phyloP scores from a whole-genome alignment of 257 asterid species.

The Plantago major region DNA sequence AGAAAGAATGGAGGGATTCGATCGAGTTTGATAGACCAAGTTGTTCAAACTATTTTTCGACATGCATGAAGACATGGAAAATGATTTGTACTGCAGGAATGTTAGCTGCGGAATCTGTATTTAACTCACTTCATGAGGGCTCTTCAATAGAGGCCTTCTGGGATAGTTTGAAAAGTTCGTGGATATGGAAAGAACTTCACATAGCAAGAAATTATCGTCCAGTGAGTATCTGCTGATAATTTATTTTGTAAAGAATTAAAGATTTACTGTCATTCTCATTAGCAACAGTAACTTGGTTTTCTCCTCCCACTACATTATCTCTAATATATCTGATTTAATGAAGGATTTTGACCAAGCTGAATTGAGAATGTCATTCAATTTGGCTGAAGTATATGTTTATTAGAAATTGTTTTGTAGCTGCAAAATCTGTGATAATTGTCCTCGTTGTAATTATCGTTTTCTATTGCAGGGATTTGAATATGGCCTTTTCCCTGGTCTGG shows the following conservation, averaged over 20 bases:
- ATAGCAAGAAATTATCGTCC: constrained; percentile 92
- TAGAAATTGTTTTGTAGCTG: too few species aligned
- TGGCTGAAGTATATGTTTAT: too few species aligned
- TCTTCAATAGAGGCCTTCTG: constrained; percentile 61
- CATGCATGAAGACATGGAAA: constrained; percentile 1
- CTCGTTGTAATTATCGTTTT: constrained; percentile 13
- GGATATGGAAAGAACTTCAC: constrained; percentile 94
- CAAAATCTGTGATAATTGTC: too few species aligned
- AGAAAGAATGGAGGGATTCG: neutral
- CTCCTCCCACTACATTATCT: too few species aligned
- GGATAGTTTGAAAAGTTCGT: constrained; percentile 73
- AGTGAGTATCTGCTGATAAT: constrained; percentile 40
- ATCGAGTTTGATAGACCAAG: neutral
- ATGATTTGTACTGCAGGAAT: constrained; percentile 44
- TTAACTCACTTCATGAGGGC: constrained; percentile 50
- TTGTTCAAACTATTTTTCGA: neutral
- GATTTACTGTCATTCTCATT: too few species aligned
- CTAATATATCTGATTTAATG: neutral
- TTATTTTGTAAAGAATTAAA: neutral
- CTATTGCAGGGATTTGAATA: constrained; percentile 80
- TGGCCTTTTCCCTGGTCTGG: constrained; percentile 89
- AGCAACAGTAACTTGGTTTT: too few species aligned
- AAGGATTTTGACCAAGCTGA: too few species aligned
- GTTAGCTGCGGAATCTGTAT: constrained; percentile 93
- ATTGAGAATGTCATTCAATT: too few species aligned